phyloP scores from a whole-genome alignment of 1,284 basidiomycete species.

The Anthracocystis setariae region DNA sequence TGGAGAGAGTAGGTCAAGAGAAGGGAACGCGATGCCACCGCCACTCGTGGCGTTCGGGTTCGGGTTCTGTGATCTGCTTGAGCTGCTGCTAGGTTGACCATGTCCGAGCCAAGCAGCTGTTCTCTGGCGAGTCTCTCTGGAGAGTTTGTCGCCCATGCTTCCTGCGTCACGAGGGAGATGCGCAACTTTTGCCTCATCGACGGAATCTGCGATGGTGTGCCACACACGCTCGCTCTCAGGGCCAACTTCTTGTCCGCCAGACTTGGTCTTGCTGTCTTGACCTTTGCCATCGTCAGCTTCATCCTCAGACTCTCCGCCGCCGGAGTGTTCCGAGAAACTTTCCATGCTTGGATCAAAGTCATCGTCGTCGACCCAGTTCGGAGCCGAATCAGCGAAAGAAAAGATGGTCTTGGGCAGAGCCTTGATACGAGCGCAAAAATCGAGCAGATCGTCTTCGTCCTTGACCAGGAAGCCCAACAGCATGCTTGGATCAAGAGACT shows the following conservation, averaged over 20 bases:
- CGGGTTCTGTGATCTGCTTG: conserved; percentile 2
- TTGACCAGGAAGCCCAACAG: conserved; percentile 88
- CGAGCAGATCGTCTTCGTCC: conserved; percentile 83
- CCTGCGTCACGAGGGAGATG: neutral
- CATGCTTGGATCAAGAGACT: conserved; percentile 95
- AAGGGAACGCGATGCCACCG: conserved; percentile 39
- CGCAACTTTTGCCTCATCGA: neutral
- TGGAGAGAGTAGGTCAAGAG: conserved; percentile 32
- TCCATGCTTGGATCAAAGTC: conserved; percentile 78
- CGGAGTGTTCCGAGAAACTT: conserved; percentile 54
- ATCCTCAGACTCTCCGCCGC: conserved; percentile 26
- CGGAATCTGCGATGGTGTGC: neutral
- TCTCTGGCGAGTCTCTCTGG: conserved; percentile 26
- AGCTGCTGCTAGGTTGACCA: conserved; percentile 1
- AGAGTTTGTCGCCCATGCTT: conserved; percentile 10
- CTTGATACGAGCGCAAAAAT: conserved; percentile 75
- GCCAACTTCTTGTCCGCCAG: neutral
- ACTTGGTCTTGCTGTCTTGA: neutral
- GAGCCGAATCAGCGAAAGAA: conserved; percentile 76
- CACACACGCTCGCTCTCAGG: neutral
- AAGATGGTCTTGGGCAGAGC: conserved; percentile 65
- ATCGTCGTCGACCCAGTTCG: conserved; percentile 81
- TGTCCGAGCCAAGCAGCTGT: conserved; percentile 42
- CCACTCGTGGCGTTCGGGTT: neutral
- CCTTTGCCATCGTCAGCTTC: conserved; percentile 12